Percentiles rank a stretch among this genome's conserved stretches.
phyloP scores from a whole-genome alignment of 2,329 filamentous ascomycete species.

The Cordyceps cateniannulata region DNA sequence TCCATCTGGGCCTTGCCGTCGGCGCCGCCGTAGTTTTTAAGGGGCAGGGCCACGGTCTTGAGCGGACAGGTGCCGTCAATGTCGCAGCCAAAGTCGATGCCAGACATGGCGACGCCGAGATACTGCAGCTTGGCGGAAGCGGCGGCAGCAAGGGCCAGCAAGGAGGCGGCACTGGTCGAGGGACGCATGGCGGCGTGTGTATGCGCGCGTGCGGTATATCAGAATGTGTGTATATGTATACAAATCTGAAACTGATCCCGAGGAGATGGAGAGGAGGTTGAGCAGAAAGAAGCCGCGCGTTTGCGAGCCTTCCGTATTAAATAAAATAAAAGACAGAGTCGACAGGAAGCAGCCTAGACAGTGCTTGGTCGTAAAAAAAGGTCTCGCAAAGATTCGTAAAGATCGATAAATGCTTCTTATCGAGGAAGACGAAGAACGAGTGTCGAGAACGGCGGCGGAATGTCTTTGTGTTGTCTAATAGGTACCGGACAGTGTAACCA shows the following conservation, averaged over 20 bases:
- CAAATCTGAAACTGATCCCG: neutral
- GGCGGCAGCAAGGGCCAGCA: conserved; percentile 12
- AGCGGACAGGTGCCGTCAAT: conserved; percentile 37
- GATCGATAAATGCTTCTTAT: too few relatives aligned
- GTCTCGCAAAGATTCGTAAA: too few relatives aligned
- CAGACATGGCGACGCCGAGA: conserved; percentile 36
- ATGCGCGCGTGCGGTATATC: neutral
- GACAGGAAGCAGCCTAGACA: neutral
- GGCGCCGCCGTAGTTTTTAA: conserved; percentile 25
- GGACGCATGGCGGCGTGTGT: conserved; percentile 11
- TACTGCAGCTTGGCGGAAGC: conserved; percentile 14
- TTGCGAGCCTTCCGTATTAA: neutral
- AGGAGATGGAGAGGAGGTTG: neutral
- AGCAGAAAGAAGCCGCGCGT: neutral
- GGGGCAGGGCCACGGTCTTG: conserved; percentile 28
- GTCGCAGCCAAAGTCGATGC: conserved; percentile 42
- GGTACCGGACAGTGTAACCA: neutral
- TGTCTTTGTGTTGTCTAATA: too few relatives aligned
- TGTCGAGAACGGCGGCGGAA: neutral
- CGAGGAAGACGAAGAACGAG: neutral
- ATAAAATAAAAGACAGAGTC: neutral
- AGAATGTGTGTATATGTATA: neutral
- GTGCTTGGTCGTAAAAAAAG: too few relatives aligned
- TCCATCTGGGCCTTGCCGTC: conserved; percentile 40
- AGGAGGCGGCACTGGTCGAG: conserved; percentile 1